phyloP scores from a whole-genome alignment of 2,329 filamentous ascomycete genomes.

The Phaeosphaeriaceae sp. region DNA sequence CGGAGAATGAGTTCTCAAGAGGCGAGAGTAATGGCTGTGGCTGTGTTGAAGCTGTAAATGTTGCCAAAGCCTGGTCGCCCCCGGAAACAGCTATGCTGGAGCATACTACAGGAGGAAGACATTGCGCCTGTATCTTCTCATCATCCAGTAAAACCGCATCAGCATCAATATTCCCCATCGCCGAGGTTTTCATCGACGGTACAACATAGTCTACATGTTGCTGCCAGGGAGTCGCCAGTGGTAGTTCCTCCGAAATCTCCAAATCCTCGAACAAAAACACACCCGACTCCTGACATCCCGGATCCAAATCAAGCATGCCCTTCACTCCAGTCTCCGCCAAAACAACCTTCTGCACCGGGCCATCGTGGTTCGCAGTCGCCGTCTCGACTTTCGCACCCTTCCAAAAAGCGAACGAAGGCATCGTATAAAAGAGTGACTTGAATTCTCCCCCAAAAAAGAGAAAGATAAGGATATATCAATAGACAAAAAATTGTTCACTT shows the following conservation, averaged over 20 bases:
- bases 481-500: too few species aligned
- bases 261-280: constrained; percentile 25
- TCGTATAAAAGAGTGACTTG: constrained; percentile 11
- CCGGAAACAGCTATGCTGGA: too few species aligned
- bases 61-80: too few species aligned
- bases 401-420: constrained; percentile 27
- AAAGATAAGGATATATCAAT: too few species aligned
- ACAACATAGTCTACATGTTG: not conserved
- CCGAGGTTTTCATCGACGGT: not conserved
- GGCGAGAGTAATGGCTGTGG: constrained; percentile 5
- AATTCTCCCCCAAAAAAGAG: too few species aligned
- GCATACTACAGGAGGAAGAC: not conserved
- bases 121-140: not conserved
- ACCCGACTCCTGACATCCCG: constrained; percentile 23
- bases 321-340: not conserved
- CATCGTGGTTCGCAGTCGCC: too few species aligned
- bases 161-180: not conserved
- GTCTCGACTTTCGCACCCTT: constrained; percentile 2
- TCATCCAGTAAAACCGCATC: not conserved
- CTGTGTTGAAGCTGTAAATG: too few species aligned
- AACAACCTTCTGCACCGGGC: too few species aligned
- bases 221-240: not conserved
- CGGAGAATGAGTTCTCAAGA: constrained; percentile 1
- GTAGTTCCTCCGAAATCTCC: not conserved
- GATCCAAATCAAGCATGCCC: constrained; percentile 17